phyloP scores from a whole-genome alignment of 805 yeast species.

The Yarrowia sp. region DNA sequence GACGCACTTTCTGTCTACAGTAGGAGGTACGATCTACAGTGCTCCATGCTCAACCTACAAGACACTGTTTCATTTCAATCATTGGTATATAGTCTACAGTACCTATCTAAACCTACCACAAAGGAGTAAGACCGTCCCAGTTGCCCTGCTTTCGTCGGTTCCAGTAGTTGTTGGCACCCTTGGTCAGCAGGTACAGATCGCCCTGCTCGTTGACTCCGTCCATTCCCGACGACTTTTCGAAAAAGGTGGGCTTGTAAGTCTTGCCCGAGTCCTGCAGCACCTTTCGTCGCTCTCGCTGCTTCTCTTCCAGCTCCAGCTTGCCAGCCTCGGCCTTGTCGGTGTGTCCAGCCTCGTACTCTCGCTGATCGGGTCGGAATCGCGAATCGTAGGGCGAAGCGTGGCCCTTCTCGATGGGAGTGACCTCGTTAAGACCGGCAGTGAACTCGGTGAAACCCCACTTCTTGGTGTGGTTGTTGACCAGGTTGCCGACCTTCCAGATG shows the following conservation, averaged over 20 bases:
- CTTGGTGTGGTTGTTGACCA: conserved; percentile 62
- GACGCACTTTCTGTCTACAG: no score
- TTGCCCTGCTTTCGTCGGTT: conserved; percentile 63
- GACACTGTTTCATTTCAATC: neutral
- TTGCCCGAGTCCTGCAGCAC: conserved; percentile 56
- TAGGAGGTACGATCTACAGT: no score
- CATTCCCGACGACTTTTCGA: conserved; percentile 54
- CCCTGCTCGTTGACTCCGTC: conserved; percentile 47
- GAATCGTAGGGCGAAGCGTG: conserved; percentile 85
- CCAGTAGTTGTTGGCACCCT: conserved; percentile 75
- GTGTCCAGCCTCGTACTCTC: conserved; percentile 71
- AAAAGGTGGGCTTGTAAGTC: conserved; percentile 67
- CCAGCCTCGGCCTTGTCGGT: conserved; percentile 72
- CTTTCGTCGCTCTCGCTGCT: conserved; percentile 79
- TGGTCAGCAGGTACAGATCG: conserved; percentile 62
- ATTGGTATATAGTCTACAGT: conserved; percentile 1
- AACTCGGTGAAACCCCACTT: conserved; percentile 88
- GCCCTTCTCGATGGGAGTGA: conserved; percentile 72
- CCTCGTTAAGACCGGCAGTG: conserved; percentile 80
- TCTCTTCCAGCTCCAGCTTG: conserved; percentile 75
- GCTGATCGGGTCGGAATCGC: conserved; percentile 85
- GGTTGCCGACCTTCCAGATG: conserved; percentile 75
- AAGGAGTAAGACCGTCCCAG: conserved; percentile 44
- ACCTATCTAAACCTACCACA: conserved; percentile 38
- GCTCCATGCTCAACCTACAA: no score